These are phyloP conservation scores for Leptomonas seymouri DNA, from an alignment of 208 protist species.

Conservation along the genomic window DNA sequence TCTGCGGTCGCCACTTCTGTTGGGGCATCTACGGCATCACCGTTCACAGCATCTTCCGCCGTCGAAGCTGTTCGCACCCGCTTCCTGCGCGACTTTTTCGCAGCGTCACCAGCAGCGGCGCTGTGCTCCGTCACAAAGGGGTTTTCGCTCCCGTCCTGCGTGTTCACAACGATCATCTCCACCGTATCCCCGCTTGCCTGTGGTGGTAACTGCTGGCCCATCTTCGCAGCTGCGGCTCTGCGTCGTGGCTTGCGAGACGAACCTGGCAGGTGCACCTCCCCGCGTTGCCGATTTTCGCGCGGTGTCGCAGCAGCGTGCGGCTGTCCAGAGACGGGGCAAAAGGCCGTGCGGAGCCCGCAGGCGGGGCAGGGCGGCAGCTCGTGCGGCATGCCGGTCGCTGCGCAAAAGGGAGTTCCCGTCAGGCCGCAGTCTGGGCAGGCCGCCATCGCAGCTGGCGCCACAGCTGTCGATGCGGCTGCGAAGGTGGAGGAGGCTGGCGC, in stretches of 20 bases:
- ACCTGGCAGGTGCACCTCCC: conserved; percentile 53
- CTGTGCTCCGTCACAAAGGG: background rate
- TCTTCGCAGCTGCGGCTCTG: background rate
- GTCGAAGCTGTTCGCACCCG: conserved; percentile 8
- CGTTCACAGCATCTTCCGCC: background rate
- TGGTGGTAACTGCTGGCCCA: background rate
- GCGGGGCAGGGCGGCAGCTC: conserved; percentile 35
- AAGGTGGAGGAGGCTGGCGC: background rate
- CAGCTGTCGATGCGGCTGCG: no score
- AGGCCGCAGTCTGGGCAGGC: conserved; percentile 67
- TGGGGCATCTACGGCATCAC: no score
- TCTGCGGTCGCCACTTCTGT: background rate
- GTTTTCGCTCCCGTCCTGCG: conserved; percentile 15
- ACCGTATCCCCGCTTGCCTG: conserved; percentile 8
- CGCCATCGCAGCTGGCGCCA: background rate
- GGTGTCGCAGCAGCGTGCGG: conserved; percentile 42
- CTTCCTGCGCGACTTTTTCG: conserved; percentile 30
- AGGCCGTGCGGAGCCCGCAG: conserved; percentile 58
- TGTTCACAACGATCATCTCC: conserved; percentile 25
- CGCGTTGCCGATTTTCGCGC: conserved; percentile 40
- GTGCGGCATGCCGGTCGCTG: conserved; percentile 55
- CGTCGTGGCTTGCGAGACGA: conserved; percentile 12
- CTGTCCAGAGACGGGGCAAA: conserved; percentile 71
- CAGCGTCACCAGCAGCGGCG: background rate
- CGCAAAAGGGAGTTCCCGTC: conserved; percentile 58